Evolutionary conservation across 169 alveolate species (phyloP).

Genomic region (Ichthyophthirius multifiliis): DNA sequence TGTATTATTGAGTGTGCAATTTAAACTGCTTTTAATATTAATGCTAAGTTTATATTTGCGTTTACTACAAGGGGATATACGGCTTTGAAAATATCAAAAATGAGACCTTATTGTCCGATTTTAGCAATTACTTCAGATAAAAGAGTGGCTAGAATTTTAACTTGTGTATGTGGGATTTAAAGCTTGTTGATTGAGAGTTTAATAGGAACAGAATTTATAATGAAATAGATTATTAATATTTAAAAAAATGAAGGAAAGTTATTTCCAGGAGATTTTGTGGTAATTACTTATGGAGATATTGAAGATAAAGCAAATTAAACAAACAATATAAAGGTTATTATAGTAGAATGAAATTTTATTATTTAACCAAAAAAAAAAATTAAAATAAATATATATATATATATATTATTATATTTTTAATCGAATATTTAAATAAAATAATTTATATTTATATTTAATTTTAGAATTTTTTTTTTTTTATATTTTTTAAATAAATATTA

Average conservation of each 20-base stretch:
- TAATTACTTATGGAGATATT: slow-evolving; percentile 17
- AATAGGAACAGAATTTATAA: not conserved
- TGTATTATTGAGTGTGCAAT: slow-evolving; percentile 9
- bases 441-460: no score
- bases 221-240: not conserved
- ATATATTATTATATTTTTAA: no score
- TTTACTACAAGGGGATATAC: slow-evolving; percentile 16
- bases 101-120: slow-evolving; percentile 25
- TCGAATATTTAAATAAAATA: no score
- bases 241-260: not conserved
- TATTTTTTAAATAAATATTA: no score
- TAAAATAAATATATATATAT: no score
- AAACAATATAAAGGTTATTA: not conserved
- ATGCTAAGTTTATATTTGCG: slow-evolving; percentile 15
- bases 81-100: slow-evolving; percentile 23
- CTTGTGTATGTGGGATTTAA: slow-evolving; percentile 10
- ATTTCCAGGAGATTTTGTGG: slow-evolving; percentile 18
- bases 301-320: slow-evolving; percentile 1
- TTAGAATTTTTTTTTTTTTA: no score
- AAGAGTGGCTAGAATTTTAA: slow-evolving; percentile 17
- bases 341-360: not conserved
- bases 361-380: no score
- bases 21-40: slow-evolving; percentile 25
- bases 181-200: not conserved
- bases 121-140: slow-evolving; percentile 13